Conservation (phyloP, 345 rosid species). For the Syzygium aqueum region DNA sequence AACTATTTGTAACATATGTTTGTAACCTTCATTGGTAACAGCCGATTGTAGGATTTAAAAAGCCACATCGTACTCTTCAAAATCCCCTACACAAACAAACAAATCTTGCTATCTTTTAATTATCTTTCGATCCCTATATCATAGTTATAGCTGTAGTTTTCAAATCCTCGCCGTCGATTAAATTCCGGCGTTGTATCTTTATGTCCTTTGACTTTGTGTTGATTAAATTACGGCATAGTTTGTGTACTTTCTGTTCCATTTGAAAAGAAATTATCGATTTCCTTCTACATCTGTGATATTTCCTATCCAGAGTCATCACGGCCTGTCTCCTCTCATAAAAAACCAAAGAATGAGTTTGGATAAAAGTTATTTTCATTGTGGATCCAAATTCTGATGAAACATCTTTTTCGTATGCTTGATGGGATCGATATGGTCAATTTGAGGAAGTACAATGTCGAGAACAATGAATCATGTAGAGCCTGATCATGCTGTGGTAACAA, state of each 20-base stretch:
- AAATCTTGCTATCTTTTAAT: background rate
- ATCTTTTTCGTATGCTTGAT: background rate
- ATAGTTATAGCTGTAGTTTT: background rate
- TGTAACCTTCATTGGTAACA: background rate
- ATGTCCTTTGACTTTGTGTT: background rate
- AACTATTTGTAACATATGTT: background rate
- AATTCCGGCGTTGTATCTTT: background rate
- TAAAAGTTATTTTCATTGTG: no score
- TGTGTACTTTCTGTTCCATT: background rate
- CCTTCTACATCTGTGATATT: background rate
- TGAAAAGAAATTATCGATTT: background rate
- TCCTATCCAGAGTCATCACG: background rate
- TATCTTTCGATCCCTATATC: rapidly evolving
- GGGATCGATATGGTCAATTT: background rate
- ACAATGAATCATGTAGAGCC: background rate
- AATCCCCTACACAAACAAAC: background rate
- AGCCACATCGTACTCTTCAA: background rate
- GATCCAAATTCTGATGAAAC: background rate
- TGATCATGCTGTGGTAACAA: background rate
- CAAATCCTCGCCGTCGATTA: rapidly evolving
- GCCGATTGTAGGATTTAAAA: background rate
- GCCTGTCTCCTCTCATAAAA: background rate
- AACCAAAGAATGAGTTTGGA: no score
- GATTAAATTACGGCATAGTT: background rate
- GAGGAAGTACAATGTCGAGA: background rate